Evolutionary conservation across 225 moss, liverwort and hornwort genomes (phyloP), one percentile per base, ranked within the genome.

Genomic region (Polytrichum formosum): DNA sequence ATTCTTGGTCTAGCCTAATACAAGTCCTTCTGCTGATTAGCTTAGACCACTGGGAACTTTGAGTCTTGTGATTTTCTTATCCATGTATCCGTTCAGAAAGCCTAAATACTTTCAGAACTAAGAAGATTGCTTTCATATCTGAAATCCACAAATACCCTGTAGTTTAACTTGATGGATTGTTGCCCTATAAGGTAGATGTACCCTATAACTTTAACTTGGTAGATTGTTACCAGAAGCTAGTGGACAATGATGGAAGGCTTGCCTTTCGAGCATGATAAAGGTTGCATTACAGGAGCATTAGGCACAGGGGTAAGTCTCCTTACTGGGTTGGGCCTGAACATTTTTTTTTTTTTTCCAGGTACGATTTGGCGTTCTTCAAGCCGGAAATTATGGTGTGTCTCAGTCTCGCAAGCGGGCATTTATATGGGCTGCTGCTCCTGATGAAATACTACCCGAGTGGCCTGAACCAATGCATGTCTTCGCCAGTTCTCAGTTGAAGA

Each of bases 331-430:
- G 46, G 16, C 46, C 4, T 46, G 16, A 46, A 46, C 46, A 0
- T 26, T 26, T 46, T 46, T 21, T 22, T 22, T 6, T 2, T 7
- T 21, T 58, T 70, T 64, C 35, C 86, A 98, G 97, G 97, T 94
- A 61, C 91, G 97, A 19, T 94, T 98, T 75, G 97, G 97, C 61
- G 92, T 98, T 68, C 90, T 98, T 30, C 94, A 98, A 92, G 97
- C 97, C 64, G 97, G 97, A 18, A 98, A 98, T 67, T 98, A 94
- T 56, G 97, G 97, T 22, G 91, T 98, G 8, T 81, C 97, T 23
- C 97, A 98, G 72, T 98, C 97, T 62, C 88, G 97, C 67, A 98
- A 98, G 76, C 83, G 97, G 78, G 97, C 94, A 63, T 98, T 98
- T 58, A 92, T 98, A 56, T 98, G 97, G 97, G 94, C 97, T 72